Base-by-base conservation (phyloP, 2,329 filamentous ascomycete species). In the Microthyrium microscopicum region DNA sequence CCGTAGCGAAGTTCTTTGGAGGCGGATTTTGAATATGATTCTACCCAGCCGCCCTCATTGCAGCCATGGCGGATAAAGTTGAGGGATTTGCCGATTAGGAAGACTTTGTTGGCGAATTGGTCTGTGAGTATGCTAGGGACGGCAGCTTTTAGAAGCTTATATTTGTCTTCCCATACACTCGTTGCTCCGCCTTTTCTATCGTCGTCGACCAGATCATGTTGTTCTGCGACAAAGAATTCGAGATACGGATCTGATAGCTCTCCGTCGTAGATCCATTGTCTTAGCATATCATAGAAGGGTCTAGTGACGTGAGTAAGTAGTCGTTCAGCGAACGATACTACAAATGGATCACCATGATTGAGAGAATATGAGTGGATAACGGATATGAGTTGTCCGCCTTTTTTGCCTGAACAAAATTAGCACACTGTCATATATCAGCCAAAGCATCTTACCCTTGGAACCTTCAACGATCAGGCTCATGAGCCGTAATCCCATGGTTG, bases 51-150 rank as follows among this genome's bases (percentile, higher is more conserved):
- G 17, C 84, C 82, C 52, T 98, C 91, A 6, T 78, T 78, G 51
- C 89, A 98, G 44, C 84, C 87, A 54, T 94, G 85, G 17, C 89
- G 77, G 51, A 98, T 94, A 55, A 98, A 98, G 55, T 98, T 98
- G 35, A 98, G 67, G 4, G 85, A 93, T 54, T 98, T 98, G 36
- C 89, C 89, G 45, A 98, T 98, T 5, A 98, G 61, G 46, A 95
- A 95, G 5, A 98, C 82, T 50, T 94, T 94, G 44, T 89, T 82
- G 0, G 89, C 84, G 56, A 98, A 94, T 40, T 93, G 85, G 28
- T 78, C 68, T 0, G 83, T 91, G 44, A 94, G 84, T 47, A 95
- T 95, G 26, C 77, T 85, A 0, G 89, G 89, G 17, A 94, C 75
- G 79, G 94, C 89, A 30, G 70, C 67, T 38, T 79, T 68, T 44